Conservation (phyloP, 169 alveolate genomes). For the Cryptosporidium xiaoi region DNA sequence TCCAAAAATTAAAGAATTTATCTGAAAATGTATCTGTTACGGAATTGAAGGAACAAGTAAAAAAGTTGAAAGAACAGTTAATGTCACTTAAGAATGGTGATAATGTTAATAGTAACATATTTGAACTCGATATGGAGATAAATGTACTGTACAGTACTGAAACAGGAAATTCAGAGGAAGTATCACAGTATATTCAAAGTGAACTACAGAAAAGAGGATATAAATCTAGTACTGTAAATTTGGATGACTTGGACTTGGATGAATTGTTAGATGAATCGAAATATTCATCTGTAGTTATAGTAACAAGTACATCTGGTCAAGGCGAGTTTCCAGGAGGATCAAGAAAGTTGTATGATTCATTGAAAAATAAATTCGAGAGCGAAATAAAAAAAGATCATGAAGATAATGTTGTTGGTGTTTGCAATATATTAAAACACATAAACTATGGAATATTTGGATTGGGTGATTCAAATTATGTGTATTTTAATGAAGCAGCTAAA, state of each 20-base stretch:
- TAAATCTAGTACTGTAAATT: constrained; percentile 15
- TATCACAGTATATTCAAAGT: constrained; percentile 70
- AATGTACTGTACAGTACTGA: constrained; percentile 76
- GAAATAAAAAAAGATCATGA: neutral
- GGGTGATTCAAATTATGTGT: constrained; percentile 79
- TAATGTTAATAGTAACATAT: neutral
- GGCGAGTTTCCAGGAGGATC: constrained; percentile 74
- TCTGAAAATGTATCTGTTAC: constrained; percentile 51
- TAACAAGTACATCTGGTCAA: constrained; percentile 71
- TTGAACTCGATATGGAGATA: constrained; percentile 17
- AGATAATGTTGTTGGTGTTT: constrained; percentile 6
- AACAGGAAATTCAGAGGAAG: constrained; percentile 79
- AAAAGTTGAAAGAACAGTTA: constrained; percentile 40
- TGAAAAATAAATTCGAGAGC: neutral
- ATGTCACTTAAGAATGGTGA: constrained; percentile 21
- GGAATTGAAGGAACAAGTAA: constrained; percentile 50
- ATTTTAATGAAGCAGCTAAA: constrained; percentile 80
- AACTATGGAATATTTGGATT: constrained; percentile 78
- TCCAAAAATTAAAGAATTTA: constrained; percentile 51
- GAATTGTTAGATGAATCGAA: constrained; percentile 38
- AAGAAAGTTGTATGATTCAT: constrained; percentile 17
- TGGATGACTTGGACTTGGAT: constrained; percentile 72
- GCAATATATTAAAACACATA: constrained; percentile 13
- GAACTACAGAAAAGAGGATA: constrained; percentile 53
- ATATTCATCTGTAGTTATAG: constrained; percentile 37